These are phyloP conservation scores for Candida fluviatilis DNA, from an alignment of 805 yeast genomes.

Conservation along the genomic window DNA sequence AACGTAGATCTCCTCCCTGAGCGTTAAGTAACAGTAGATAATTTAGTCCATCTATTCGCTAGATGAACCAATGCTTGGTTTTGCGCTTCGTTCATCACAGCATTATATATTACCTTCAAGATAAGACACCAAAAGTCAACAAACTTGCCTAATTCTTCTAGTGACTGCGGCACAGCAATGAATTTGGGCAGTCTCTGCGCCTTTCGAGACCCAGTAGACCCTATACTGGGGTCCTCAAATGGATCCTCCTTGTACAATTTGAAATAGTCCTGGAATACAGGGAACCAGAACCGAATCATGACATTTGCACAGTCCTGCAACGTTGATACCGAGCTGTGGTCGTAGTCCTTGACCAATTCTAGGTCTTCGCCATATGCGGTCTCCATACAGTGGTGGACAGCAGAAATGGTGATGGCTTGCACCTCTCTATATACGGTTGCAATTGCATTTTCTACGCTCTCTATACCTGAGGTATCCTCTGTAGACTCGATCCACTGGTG, in stretches of 20 bases:
- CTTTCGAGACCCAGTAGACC: conserved; percentile 7
- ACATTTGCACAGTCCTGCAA: conserved; percentile 41
- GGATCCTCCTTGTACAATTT: conserved; percentile 11
- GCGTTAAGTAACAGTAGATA: conserved; percentile 1
- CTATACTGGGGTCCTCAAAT: conserved; percentile 13
- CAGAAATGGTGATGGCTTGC: conserved; percentile 35
- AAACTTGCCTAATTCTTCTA: conserved; percentile 31
- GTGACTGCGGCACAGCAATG: conserved; percentile 10
- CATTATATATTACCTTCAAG: conserved; percentile 39
- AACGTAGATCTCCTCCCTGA: background rate
- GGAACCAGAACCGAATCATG: conserved; percentile 46
- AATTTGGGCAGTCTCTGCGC: conserved; percentile 15
- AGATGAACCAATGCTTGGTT: conserved; percentile 24
- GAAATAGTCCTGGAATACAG: conserved; percentile 56
- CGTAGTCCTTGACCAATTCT: conserved; percentile 45
- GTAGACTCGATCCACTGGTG: conserved; percentile 11
- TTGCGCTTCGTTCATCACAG: conserved; percentile 22
- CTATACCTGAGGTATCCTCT: conserved; percentile 2
- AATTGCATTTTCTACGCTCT: conserved; percentile 10
- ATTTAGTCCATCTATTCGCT: conserved; percentile 30
- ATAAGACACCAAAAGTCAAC: conserved; percentile 50
- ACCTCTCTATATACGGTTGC: conserved; percentile 38
- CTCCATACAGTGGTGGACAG: conserved; percentile 49
- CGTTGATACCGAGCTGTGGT: conserved; percentile 25
- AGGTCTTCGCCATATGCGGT: conserved; percentile 56